Base-by-base conservation (phyloP, 345 rosid genomes). In the Lepidium didymum region DNA sequence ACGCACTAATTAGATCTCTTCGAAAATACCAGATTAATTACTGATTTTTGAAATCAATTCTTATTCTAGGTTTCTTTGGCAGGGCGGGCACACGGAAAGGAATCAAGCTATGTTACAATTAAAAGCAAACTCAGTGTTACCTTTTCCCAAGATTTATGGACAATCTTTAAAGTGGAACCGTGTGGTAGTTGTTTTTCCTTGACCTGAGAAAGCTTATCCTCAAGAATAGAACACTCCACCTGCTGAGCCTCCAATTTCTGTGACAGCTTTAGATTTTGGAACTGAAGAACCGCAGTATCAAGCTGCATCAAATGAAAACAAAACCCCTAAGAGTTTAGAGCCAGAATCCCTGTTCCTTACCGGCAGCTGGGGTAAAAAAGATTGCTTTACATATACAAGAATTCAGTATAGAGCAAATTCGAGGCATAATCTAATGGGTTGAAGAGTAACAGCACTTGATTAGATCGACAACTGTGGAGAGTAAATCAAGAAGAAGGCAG, bases 221-320 rank as follows among this genome's bases (percentile, higher is more conserved):
- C 91, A 59, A 89, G 83, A 33, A 82, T 82, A 62, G 77, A 78
- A 69, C 75, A 79, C 73, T 91, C 99, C 23, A 85, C 75, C 78
- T 89, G 93, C 75, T 89, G 96, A 47, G 83, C 82, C 77, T 91
- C 99, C 75, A 91, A 57, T 60, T 86, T 89, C 68, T 91, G 91
- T 42, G 84, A 68, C 49, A 94, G 88, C 90, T 94, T 86, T 43
- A 87, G 92, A 75, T 94, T 94, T 76, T 91, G 90, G 76, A 70
- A 89, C 72, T 89, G 96, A 77, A 91, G 84, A 57, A 94, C 96
- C 15, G 84, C 75, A 15, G 92, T 62, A 82, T 83, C 90, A 76
- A 79, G 87, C 99, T 94, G 79, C 67, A 77, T 43, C 35, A 73
- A 73, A 47, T 45, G 2, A 36, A 37, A 34, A 51, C 21, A 40